A percentile compares a stretch with the other conserved stretches of the same genome.
phyloP scores from a whole-genome alignment of 306 rosid species.

The Calophaca sinica region DNA sequence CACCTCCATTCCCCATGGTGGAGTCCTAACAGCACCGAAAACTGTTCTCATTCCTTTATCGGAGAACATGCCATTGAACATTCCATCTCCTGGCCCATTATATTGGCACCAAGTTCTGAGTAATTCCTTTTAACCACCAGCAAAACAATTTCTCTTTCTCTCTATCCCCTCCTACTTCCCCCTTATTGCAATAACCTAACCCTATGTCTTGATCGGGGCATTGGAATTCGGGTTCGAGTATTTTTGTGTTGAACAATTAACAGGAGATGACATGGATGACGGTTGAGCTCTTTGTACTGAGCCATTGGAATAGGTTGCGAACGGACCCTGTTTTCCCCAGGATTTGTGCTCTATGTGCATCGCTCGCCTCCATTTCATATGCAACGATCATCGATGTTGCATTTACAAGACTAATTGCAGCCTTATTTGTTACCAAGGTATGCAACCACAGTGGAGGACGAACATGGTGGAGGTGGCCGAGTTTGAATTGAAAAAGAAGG shows the following conservation, averaged over 20 bases:
- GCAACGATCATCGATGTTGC: conserved; percentile 86
- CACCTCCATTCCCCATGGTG: too few species aligned
- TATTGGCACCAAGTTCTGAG: too few species aligned
- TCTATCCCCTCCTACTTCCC: background rate
- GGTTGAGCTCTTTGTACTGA: conserved; percentile 97
- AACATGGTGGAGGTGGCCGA: too few species aligned
- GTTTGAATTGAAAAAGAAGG: too few species aligned
- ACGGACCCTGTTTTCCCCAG: conserved; percentile 86
- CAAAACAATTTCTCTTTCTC: background rate
- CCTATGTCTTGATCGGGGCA: conserved; percentile 12
- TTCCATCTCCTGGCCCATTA: too few species aligned
- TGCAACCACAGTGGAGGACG: background rate
- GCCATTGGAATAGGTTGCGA: conserved; percentile 90
- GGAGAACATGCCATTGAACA: too few species aligned
- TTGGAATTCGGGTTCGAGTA: conserved; percentile 44
- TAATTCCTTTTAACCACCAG: too few species aligned
- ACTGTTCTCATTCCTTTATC: too few species aligned
- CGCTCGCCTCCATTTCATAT: conserved; percentile 92
- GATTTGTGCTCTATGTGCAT: conserved; percentile 97
- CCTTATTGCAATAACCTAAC: background rate
- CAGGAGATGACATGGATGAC: conserved; percentile 68
- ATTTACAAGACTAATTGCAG: conserved; percentile 83
- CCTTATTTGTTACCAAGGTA: conserved; percentile 83
- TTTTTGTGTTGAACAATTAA: background rate
- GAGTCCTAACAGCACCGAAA: too few species aligned